phyloP scores from a whole-genome alignment of 169 alveolate genomes.

The Plasmodium knowlesi region DNA sequence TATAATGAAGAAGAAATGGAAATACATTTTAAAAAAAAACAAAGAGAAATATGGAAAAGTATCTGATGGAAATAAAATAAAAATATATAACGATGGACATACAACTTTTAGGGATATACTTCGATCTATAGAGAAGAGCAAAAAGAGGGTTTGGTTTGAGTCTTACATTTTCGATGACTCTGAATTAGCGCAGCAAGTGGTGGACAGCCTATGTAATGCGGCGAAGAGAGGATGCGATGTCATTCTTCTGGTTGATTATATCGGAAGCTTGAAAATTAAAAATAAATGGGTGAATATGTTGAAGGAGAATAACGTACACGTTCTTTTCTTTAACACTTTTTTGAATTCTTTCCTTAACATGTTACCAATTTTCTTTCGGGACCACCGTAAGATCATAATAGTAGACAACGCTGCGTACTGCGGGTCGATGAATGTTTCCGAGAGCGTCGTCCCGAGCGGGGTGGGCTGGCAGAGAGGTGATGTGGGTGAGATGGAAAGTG shows the following conservation, averaged over 20 bases:
- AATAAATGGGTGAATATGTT: slow-evolving; percentile 66
- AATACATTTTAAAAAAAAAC: slow-evolving; percentile 22
- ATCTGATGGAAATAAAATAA: slow-evolving; percentile 77
- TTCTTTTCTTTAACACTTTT: slow-evolving; percentile 75
- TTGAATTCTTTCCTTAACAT: slow-evolving; percentile 66
- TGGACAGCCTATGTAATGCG: slow-evolving; percentile 85
- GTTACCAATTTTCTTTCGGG: slow-evolving; percentile 83
- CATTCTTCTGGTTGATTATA: slow-evolving; percentile 82
- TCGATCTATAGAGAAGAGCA: slow-evolving; percentile 79
- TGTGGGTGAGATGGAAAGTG: not conserved
- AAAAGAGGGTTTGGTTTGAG: slow-evolving; percentile 86
- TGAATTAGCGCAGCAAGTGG: slow-evolving; percentile 79
- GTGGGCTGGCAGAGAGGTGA: not conserved
- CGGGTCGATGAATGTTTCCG: slow-evolving; percentile 88
- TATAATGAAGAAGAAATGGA: slow-evolving; percentile 15
- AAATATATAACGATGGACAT: slow-evolving; percentile 68
- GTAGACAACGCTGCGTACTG: slow-evolving; percentile 84
- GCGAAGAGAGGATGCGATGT: slow-evolving; percentile 88
- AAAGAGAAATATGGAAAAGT: slow-evolving; percentile 72
- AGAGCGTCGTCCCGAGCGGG: slow-evolving; percentile 23
- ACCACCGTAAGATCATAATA: slow-evolving; percentile 86
- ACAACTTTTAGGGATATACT: slow-evolving; percentile 47
- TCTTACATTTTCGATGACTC: slow-evolving; percentile 90
- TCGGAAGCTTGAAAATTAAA: slow-evolving; percentile 71
- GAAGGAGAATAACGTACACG: slow-evolving; percentile 37